A percentile compares a stretch with the other conserved stretches of the same genome.
These are phyloP conservation scores for Simplicillium sp. DNA, from an alignment of 2,329 filamentous ascomycete species.

Conservation along the genomic window DNA sequence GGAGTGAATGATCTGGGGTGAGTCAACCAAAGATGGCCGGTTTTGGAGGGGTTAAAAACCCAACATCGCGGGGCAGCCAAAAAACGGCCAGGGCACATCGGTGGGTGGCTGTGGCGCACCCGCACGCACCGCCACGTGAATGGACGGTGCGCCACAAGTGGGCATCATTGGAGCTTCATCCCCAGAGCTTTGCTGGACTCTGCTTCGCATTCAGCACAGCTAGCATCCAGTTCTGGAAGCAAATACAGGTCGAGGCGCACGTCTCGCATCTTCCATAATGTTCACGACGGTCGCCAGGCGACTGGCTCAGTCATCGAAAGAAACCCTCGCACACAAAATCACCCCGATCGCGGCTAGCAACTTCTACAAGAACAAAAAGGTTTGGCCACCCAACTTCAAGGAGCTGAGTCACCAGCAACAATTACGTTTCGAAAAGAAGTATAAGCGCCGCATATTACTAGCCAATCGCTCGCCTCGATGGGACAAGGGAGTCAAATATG, in stretches of 20 bases:
- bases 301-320: constrained; percentile 20
- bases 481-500: constrained; percentile 55
- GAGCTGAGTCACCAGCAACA: constrained; percentile 63
- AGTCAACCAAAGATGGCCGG: no score
- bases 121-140: constrained; percentile 1
- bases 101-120: constrained; percentile 1
- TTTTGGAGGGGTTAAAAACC: constrained; percentile 8
- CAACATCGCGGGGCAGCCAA: constrained; percentile 6
- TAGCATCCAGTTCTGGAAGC: no score
- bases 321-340: constrained; percentile 14
- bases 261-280: constrained; percentile 14
- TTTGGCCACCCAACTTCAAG: constrained; percentile 71
- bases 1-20: no score
- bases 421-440: constrained; percentile 70
- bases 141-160: no score
- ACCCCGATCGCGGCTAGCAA: constrained; percentile 35
- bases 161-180: no score
- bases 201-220: no score
- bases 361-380: constrained; percentile 57
- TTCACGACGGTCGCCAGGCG: constrained; percentile 23
- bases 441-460: constrained; percentile 58
- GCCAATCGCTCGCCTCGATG: constrained; percentile 53
- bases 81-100: constrained; percentile 2
- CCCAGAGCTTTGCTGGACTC: no score
- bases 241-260: no score